These are phyloP conservation scores for Alternaria brassicicola DNA, from an alignment of 2,329 filamentous ascomycete genomes.

Conservation along the genomic window DNA sequence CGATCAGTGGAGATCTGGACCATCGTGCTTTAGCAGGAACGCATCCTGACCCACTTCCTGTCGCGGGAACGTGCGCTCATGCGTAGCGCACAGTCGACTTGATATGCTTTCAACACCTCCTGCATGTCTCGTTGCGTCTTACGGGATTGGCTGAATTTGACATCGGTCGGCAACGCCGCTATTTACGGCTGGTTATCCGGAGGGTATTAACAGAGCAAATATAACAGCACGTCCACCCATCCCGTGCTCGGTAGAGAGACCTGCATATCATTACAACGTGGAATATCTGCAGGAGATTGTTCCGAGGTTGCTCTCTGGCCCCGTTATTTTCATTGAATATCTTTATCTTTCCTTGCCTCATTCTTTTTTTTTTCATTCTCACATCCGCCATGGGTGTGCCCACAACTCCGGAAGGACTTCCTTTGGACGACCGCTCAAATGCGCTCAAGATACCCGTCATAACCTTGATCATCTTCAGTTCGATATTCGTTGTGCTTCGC, in stretches of 20 bases:
- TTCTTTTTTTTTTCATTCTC: slow-evolving; percentile 1
- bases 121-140: slow-evolving; percentile 1
- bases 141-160: slow-evolving; percentile 2
- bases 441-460: slow-evolving; percentile 32
- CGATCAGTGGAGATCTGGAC: neutral
- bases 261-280: neutral
- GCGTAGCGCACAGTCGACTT: neutral
- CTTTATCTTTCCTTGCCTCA: neutral
- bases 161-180: neutral
- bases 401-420: slow-evolving; percentile 15
- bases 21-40: neutral
- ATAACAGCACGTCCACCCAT: slow-evolving; percentile 8
- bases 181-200: neutral
- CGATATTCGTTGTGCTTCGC: slow-evolving; percentile 29
- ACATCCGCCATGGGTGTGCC: slow-evolving; percentile 21
- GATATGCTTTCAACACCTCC: slow-evolving; percentile 1
- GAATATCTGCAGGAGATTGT: neutral
- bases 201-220: slow-evolving; percentile 6
- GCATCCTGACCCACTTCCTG: slow-evolving; percentile 4
- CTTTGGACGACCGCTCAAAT: slow-evolving; percentile 31
- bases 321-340: neutral
- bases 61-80: neutral
- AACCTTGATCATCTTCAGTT: slow-evolving; percentile 28
- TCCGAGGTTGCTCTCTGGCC: neutral
- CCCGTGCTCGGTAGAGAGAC: neutral